phyloP scores from a whole-genome alignment of 176 grass and related monocot genomes.

The Hyparrhenia diplandra region DNA sequence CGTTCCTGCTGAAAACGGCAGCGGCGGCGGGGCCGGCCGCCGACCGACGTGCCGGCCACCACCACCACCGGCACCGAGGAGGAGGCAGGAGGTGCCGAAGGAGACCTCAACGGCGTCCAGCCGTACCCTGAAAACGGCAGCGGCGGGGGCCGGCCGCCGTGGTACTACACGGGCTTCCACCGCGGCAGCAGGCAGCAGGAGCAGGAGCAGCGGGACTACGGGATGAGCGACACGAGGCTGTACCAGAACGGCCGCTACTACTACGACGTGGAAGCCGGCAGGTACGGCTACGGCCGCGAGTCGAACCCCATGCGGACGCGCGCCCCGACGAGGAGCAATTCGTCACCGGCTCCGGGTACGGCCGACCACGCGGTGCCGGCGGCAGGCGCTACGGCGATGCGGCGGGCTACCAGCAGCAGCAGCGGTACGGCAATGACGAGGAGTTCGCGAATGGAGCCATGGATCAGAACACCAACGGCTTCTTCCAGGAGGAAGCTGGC shows the following conservation, averaged over 20 bases:
- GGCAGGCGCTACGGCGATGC: neutral
- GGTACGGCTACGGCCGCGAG: slow-evolving; percentile 50
- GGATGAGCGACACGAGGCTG: slow-evolving; percentile 57
- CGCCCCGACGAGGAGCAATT: neutral
- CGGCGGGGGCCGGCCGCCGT: slow-evolving; percentile 32
- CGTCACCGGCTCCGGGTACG: slow-evolving; percentile 35
- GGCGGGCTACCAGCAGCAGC: neutral
- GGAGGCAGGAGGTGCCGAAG: neutral
- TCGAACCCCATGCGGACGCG: slow-evolving; percentile 37
- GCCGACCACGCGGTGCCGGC: neutral
- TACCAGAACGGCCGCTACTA: slow-evolving; percentile 56
- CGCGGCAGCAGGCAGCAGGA: neutral
- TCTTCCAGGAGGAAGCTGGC: neutral
- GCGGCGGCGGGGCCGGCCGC: slow-evolving; percentile 33
- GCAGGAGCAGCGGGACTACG: slow-evolving; percentile 14
- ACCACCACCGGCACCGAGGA: neutral
- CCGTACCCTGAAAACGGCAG: slow-evolving; percentile 29
- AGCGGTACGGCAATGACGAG: neutral
- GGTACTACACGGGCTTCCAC: slow-evolving; percentile 18
- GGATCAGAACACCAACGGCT: neutral
- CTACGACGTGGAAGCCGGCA: slow-evolving; percentile 43
- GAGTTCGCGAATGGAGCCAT: neutral
- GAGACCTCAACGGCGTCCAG: neutral
- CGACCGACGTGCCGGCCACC: neutral
- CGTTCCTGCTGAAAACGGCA: slow-evolving; percentile 20